These are phyloP conservation scores for Drechslerella dactyloides DNA, from an alignment of 2,329 filamentous ascomycete species.

Conservation along the genomic window DNA sequence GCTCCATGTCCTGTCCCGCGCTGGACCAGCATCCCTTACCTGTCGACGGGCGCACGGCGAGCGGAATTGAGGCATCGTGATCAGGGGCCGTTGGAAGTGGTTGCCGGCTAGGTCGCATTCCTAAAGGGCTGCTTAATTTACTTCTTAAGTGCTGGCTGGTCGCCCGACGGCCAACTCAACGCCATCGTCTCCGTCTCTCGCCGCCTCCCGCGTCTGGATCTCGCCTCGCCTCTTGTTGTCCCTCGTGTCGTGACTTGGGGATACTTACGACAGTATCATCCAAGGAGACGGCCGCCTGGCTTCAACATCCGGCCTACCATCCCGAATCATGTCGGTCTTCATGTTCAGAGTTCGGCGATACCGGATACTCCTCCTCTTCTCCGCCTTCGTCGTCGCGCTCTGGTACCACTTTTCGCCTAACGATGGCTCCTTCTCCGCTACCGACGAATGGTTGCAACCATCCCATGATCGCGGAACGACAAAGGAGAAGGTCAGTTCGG, in stretches of 20 bases:
- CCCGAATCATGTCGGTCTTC: slow-evolving; percentile 32
- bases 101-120: no score
- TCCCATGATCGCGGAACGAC: slow-evolving; percentile 44
- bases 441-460: slow-evolving; percentile 42
- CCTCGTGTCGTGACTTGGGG: neutral
- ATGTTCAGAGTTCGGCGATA: slow-evolving; percentile 49
- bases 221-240: neutral
- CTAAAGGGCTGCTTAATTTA: no score
- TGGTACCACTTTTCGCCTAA: slow-evolving; percentile 50
- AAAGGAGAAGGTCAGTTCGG: slow-evolving; percentile 39
- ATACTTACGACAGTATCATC: neutral
- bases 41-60: no score
- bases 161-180: no score
- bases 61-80: no score
- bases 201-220: neutral
- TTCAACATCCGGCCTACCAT: slow-evolving; percentile 4
- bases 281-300: neutral
- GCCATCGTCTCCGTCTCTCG: neutral
- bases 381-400: slow-evolving; percentile 39
- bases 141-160: no score
- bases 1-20: no score
- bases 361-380: slow-evolving; percentile 43
- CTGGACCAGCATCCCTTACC: no score
- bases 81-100: no score
- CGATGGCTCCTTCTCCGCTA: slow-evolving; percentile 27